Conservation (phyloP, 1,284 basidiomycete species). For the Heterobasidion annosum region DNA sequence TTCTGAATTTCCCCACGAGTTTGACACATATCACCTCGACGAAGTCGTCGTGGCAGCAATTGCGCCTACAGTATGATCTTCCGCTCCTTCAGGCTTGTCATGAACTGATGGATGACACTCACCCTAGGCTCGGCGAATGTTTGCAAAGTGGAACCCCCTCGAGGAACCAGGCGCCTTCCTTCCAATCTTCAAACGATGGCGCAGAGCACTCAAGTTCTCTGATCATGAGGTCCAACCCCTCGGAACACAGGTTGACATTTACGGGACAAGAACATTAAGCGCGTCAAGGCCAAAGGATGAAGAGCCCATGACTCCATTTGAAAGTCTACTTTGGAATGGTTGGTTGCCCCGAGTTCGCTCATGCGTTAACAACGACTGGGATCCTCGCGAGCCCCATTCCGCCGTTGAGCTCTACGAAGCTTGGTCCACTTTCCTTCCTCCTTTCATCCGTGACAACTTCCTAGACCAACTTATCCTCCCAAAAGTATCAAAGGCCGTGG, state of each 20-base stretch:
- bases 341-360: conserved; percentile 95
- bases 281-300: conserved; percentile 28
- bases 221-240: conserved; percentile 27
- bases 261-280: conserved; percentile 34
- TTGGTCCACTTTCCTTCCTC: conserved; percentile 83
- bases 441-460: conserved; percentile 90
- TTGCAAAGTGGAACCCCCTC: conserved; percentile 67
- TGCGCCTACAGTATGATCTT: conserved; percentile 52
- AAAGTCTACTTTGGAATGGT: conserved; percentile 87
- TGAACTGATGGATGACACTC: conserved; percentile 2
- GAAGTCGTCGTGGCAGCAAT: conserved; percentile 91
- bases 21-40: conserved; percentile 74
- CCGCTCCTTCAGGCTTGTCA: neutral
- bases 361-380: conserved; percentile 90
- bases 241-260: conserved; percentile 44
- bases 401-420: conserved; percentile 81
- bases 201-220: conserved; percentile 53
- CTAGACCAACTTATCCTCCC: conserved; percentile 94
- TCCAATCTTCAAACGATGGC: conserved; percentile 63
- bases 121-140: conserved; percentile 47
- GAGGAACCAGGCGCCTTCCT: conserved; percentile 56
- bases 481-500: conserved; percentile 80
- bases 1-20: conserved; percentile 69
- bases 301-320: conserved; percentile 87
- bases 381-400: conserved; percentile 60